Conservation (phyloP, 495 filamentous ascomycete genomes). For the Podospora tetraspora region DNA sequence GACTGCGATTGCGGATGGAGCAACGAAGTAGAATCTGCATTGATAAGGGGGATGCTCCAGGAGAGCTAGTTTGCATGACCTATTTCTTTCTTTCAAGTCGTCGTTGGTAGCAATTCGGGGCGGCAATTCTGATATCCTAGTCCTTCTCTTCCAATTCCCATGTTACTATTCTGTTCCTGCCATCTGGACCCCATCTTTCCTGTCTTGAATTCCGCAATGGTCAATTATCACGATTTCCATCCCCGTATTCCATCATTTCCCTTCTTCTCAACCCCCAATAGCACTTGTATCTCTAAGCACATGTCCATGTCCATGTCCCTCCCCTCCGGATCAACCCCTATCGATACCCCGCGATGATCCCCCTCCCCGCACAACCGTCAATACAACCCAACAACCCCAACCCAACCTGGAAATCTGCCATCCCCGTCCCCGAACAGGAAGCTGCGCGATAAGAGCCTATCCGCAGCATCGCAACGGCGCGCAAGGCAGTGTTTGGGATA, state of each 20-base stretch:
- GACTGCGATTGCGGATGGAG: neutral
- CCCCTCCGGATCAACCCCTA: neutral
- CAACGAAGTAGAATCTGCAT: neutral
- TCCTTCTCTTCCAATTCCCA: neutral
- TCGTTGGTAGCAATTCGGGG: neutral
- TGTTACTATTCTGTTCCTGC: too few species aligned
- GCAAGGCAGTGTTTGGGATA: neutral
- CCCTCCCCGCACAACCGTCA: neutral
- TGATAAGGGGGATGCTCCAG: neutral
- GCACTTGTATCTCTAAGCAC: too few species aligned
- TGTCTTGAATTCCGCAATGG: too few species aligned
- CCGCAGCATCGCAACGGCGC: neutral
- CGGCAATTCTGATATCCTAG: neutral
- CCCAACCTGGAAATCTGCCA: neutral
- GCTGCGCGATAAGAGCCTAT: neutral
- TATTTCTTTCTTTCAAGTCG: neutral
- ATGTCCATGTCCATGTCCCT: too few species aligned
- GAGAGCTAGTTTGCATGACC: neutral
- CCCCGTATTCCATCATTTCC: too few species aligned
- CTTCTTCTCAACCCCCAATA: neutral
- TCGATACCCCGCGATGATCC: neutral
- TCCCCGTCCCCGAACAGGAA: neutral
- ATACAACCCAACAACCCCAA: neutral
- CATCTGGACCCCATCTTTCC: too few species aligned
- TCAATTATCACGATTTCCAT: too few species aligned